A percentile compares a stretch with the other conserved stretches of the same genome.
Conservation (phyloP, 176 grass and related monocot species). For the Phoenix roebelenii region DNA sequence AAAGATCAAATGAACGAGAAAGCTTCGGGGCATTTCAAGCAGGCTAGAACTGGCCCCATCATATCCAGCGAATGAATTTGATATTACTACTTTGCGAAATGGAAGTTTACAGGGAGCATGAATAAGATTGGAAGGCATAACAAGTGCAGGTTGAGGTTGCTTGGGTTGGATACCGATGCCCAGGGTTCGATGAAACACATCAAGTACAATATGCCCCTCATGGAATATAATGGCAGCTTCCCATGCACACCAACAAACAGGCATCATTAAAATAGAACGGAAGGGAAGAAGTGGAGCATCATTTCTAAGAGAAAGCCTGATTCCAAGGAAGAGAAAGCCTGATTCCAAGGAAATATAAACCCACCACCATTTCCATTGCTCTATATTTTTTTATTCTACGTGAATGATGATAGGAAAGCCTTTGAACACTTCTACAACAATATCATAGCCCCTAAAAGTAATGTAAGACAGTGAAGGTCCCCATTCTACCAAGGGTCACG, state of each 20-base stretch:
- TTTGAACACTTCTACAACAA: conserved; percentile 23
- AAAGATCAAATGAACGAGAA: too few species aligned
- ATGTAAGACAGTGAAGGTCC: not conserved
- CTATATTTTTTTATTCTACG: conserved; percentile 19
- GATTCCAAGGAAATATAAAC: conserved; percentile 20
- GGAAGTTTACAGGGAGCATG: too few species aligned
- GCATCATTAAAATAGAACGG: conserved; percentile 1
- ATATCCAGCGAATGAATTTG: too few species aligned
- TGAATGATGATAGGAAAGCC: conserved; percentile 28
- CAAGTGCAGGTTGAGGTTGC: too few species aligned
- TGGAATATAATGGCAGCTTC: not conserved
- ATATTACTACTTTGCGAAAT: too few species aligned
- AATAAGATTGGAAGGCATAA: too few species aligned
- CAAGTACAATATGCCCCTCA: too few species aligned
- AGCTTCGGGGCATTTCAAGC: too few species aligned
- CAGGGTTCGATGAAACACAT: too few species aligned
- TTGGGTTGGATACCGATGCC: too few species aligned
- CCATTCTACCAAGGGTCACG: conserved; percentile 1
- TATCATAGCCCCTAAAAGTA: conserved; percentile 12
- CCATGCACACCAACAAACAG: not conserved
- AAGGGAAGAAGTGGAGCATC: not conserved
- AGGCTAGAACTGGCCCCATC: too few species aligned
- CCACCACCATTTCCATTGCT: not conserved
- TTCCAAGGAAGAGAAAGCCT: conserved; percentile 13
- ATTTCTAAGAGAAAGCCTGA: conserved; percentile 36